Evolutionary conservation across 331 rosid species (phyloP), one percentile per base, ranked within the genome.

Genomic region (Dryas integrifolia): DNA sequence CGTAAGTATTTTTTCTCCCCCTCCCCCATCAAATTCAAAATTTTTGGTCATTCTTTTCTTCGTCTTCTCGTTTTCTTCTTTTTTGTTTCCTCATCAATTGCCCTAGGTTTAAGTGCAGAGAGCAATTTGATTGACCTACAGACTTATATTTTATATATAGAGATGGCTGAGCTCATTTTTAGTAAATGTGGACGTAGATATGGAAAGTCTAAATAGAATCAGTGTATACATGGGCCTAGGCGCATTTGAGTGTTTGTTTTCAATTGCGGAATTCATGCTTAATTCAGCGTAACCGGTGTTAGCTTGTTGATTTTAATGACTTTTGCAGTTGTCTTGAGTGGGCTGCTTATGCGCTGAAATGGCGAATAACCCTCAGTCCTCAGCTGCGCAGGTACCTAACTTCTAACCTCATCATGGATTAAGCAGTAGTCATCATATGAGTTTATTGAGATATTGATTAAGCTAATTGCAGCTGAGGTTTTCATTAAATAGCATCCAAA

Each of bases 331-430:
- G 7, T 59, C 69, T 76, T 16, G 1, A 24, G 72, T 71, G 70
- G 87, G 69, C 53, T 76, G 80, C 69, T 40, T 81, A 83, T 84
- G 72, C 45, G 69, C 72, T 70, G 80, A 61, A 67, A 93, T 91
- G 97, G 91, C 89, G 8, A 85, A 80, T 82, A 85, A 87, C 48
- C 74, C 96, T 75, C 97, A 89, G 85, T 77, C 96, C 59, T 74
- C 97, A 9, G 67, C 81, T 65, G 85, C 86, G 75, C 98, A 91
- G 98, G 98, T 94, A 82, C 52, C 6, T 16, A 21, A 30, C 38
- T 67, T 62, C 67, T 51, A 75, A 63, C 16, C 16, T 57, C 9
- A 8, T 44, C 2, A 16, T 52, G 14, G 77, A 7, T 11, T 35
- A 4, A 39, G 15, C 43, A 61, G 26, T 73, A 61, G 26, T 73